Evolutionary conservation across 2,329 filamentous ascomycete genomes (phyloP).

Genomic region (Cadophora malorum): DNA sequence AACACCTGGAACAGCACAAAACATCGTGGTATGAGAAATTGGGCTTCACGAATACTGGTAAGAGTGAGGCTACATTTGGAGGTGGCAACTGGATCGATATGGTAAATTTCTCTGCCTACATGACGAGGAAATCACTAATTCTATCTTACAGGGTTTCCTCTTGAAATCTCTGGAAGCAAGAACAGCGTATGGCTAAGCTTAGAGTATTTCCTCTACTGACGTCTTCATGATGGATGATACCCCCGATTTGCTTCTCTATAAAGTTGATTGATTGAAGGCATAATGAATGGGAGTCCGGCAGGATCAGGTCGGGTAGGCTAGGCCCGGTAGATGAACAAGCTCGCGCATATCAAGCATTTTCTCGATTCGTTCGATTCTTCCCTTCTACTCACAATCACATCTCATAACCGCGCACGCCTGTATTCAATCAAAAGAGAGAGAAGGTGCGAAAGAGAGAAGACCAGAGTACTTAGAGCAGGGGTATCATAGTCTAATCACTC

Average conservation of each 20-base stretch:
- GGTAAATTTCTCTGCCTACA: constrained; percentile 56
- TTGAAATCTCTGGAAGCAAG: constrained; percentile 41
- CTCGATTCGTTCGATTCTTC: background rate
- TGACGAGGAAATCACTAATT: constrained; percentile 4
- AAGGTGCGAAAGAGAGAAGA: background rate
- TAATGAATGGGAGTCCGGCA: constrained; percentile 3
- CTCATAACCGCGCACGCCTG: background rate
- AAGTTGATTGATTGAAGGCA: constrained; percentile 16
- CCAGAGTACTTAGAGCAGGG: background rate
- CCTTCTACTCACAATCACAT: background rate
- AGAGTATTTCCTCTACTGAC: constrained; percentile 12
- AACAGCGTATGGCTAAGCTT: constrained; percentile 40
- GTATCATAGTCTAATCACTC: constrained; percentile 50
- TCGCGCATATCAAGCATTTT: background rate
- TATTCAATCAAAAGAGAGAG: background rate
- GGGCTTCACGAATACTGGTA: constrained; percentile 72
- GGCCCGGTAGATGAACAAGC: background rate
- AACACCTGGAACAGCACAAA: constrained; percentile 56
- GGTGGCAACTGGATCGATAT: constrained; percentile 85
- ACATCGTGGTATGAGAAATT: constrained; percentile 78
- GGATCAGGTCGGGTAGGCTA: background rate
- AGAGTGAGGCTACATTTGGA: constrained; percentile 73
- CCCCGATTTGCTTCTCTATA: constrained; percentile 23
- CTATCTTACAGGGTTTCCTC: constrained; percentile 36
- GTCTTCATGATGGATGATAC: constrained; percentile 36